phyloP scores from a whole-genome alignment of 768 basidiomycete species.

The Fibroporia radiculosa region DNA sequence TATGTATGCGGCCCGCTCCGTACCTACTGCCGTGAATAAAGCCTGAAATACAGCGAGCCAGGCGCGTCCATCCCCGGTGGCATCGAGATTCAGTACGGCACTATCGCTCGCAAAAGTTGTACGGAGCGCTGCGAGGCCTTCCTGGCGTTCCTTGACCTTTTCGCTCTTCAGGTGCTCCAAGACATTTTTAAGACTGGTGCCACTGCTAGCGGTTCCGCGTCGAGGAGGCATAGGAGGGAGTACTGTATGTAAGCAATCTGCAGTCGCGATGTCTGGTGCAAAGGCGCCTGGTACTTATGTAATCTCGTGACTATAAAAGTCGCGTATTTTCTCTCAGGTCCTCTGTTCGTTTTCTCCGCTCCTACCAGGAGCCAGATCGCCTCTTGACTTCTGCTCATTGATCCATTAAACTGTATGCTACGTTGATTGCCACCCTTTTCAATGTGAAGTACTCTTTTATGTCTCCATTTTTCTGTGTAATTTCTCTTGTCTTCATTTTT shows the following conservation, averaged over 20 bases:
- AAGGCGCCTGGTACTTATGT: too few species aligned
- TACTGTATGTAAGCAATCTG: constrained; percentile 10
- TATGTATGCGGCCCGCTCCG: constrained; percentile 46
- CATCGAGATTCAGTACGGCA: constrained; percentile 36
- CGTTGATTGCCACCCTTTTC: too few species aligned
- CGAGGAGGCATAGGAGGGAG: constrained; percentile 38
- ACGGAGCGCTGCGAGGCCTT: constrained; percentile 48
- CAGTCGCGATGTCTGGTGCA: background rate
- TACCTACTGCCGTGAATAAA: constrained; percentile 56
- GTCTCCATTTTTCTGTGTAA: constrained; percentile 9
- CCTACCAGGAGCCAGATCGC: too few species aligned
- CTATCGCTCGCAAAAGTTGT: constrained; percentile 42
- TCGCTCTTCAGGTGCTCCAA: constrained; percentile 48
- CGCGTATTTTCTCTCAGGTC: too few species aligned
- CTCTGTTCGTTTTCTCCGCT: too few species aligned
- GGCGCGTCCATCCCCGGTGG: constrained; percentile 26
- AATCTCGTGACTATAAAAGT: too few species aligned
- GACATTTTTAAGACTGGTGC: background rate
- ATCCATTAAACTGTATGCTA: too few species aligned
- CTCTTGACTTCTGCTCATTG: too few species aligned
- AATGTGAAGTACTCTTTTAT: constrained; percentile 24
- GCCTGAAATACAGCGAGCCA: constrained; percentile 71
- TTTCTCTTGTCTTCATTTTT: constrained; percentile 1
- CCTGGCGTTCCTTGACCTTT: constrained; percentile 64
- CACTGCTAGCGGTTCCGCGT: background rate